Base-by-base conservation (phyloP, 192 early-diverging fungal species). In the Mortierella alpina region DNA sequence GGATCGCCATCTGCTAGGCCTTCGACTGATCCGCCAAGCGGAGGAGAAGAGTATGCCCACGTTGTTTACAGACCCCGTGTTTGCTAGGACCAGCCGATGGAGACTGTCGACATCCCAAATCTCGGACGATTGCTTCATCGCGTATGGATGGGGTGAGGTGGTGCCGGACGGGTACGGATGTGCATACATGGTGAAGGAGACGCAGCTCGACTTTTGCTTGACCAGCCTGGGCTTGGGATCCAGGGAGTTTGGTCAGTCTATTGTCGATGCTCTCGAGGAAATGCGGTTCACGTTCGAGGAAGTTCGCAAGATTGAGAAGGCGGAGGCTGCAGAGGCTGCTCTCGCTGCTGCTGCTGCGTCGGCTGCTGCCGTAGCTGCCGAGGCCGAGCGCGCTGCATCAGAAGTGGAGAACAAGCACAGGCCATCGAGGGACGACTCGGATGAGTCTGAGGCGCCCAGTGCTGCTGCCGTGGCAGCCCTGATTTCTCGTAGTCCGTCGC, bases 1-100 rank as follows among this genome's bases (percentile, higher is more conserved):
- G 18, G 96, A 98, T 82, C 85, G 96, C 31, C 95, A 98, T 71
- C 70, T 98, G 5, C 68, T 98, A n/a, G 96, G 94, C 7, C 83
- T 98, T 14, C 82, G 90, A 6, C 71, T 94, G 55, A 73, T 82
- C 49, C 77, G 91, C 39, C 68, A 84, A 46, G 52, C 70, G 1
- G 73, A 83, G 0, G 83, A 78, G 40, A 57, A 78, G 40, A 57
- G 79, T 14, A 47, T 73, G 10, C 81, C 78, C 31, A 68, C 72
- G 47, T 53, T 77, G 23, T 93, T 92, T 51, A 74, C 65, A 6
- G 93, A 98, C 50, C 92, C 92, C 17, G 83, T 90, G 7, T 93
- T 90, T 82, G 83, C 90, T 4, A 64, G 88, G 63, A 90, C 90
- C 13, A 86, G 87, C 47, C 83, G 87, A 6, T 98, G 93, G 93